A percentile compares a stretch with the other conserved stretches of the same genome.
These are phyloP conservation scores for Lycium ferocissimum DNA, from an alignment of 257 asterid species.

Conservation along the genomic window DNA sequence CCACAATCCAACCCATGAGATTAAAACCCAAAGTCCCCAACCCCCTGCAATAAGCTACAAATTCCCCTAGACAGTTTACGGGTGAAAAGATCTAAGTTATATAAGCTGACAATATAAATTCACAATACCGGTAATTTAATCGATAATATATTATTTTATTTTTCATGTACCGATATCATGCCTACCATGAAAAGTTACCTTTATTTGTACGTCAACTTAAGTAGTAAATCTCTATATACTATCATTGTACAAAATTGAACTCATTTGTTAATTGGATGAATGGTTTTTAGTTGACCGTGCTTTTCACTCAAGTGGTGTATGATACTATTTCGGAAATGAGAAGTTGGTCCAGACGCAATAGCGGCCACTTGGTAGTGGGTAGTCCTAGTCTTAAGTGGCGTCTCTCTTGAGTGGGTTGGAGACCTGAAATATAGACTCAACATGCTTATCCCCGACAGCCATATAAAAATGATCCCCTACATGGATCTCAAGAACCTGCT, in stretches of 20 bases:
- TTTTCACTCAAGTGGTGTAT: slow-evolving; percentile 4
- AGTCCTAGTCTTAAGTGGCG: not conserved
- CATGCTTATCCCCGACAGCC: not conserved
- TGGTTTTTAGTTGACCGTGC: not conserved
- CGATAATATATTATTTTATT: too few species aligned
- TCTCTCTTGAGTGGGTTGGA: not conserved
- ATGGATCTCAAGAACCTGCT: not conserved
- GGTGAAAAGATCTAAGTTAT: not conserved
- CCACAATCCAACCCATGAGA: too few species aligned
- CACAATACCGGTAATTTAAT: not conserved
- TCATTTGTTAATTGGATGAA: not conserved
- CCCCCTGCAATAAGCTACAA: too few species aligned
- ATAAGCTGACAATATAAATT: too few species aligned
- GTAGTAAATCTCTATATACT: too few species aligned
- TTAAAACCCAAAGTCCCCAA: too few species aligned
- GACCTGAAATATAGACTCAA: not conserved
- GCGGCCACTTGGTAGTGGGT: not conserved
- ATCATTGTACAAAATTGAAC: not conserved
- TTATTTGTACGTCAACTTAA: too few species aligned
- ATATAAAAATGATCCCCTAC: not conserved
- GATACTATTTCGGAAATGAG: not conserved
- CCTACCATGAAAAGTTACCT: not conserved
- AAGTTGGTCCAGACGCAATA: not conserved
- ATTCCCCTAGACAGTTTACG: too few species aligned
- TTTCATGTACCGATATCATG: not conserved